Conservation (phyloP, 2,329 filamentous ascomycete species). For the Penicillium concentricum region DNA sequence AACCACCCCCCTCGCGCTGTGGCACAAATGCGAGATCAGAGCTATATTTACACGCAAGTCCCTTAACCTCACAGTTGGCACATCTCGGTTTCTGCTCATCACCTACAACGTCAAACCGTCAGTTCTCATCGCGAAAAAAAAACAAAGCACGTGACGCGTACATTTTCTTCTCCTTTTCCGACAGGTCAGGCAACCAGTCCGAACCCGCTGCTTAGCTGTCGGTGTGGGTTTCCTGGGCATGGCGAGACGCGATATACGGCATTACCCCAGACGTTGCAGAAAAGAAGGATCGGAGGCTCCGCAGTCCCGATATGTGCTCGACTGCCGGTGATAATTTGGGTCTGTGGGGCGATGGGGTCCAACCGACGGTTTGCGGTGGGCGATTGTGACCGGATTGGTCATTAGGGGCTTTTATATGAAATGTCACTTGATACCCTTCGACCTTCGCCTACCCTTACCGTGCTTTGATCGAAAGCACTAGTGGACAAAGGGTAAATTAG, state of each 20-base stretch:
- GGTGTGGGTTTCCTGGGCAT: conserved; percentile 26
- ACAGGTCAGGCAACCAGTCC: conserved; percentile 27
- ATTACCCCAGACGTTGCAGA: conserved; percentile 14
- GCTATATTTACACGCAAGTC: conserved; percentile 25
- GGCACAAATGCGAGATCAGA: conserved; percentile 24
- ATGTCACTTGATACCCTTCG: too few relatives aligned
- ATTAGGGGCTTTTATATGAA: not conserved
- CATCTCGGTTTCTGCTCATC: conserved; percentile 28
- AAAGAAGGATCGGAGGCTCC: conserved; percentile 20
- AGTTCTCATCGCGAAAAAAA: not conserved
- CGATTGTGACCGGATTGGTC: not conserved
- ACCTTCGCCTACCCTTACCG: too few relatives aligned
- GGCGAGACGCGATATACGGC: conserved; percentile 3
- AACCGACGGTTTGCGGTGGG: not conserved
- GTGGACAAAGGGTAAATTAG: too few relatives aligned
- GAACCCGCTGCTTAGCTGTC: conserved; percentile 26
- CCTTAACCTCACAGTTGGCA: conserved; percentile 25
- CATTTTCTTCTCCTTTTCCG: conserved; percentile 28
- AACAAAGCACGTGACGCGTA: conserved; percentile 9
- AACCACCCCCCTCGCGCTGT: conserved; percentile 5
- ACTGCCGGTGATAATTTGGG: conserved; percentile 9
- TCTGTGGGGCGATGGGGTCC: conserved; percentile 7
- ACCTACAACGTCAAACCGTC: conserved; percentile 8
- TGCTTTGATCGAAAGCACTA: too few relatives aligned
- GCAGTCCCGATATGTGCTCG: conserved; percentile 7